A percentile compares a stretch with the other conserved stretches of the same genome.
phyloP scores from a whole-genome alignment of 2,329 filamentous ascomycete genomes.

The Pleurostoma richardsiae region DNA sequence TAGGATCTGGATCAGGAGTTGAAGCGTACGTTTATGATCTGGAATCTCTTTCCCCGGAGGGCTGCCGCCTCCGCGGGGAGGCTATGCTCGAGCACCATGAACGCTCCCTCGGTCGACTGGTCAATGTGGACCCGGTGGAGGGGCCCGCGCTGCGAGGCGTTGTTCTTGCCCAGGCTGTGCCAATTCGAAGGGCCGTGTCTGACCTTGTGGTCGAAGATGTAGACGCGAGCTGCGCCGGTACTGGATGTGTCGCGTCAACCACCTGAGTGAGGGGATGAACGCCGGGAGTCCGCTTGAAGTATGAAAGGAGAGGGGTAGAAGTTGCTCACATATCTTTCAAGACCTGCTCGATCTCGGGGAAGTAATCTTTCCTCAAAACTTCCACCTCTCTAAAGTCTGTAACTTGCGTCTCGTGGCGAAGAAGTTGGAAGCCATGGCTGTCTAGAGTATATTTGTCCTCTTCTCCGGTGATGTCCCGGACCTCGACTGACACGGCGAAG shows the following conservation, averaged over 20 bases:
- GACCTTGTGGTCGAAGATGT: conserved; percentile 34
- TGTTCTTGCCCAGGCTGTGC: conserved; percentile 63
- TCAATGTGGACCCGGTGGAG: conserved; percentile 44
- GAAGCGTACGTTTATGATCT: conserved; percentile 30
- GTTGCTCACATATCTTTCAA: conserved; percentile 14
- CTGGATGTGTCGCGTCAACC: conserved; percentile 27
- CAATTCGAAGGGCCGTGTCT: conserved; percentile 48
- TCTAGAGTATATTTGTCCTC: conserved; percentile 59
- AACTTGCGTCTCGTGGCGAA: conserved; percentile 47
- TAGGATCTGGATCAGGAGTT: too few relatives aligned
- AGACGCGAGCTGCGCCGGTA: conserved; percentile 3
- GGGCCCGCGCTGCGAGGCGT: conserved; percentile 49
- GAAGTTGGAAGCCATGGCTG: conserved; percentile 49
- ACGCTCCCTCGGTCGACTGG: conserved; percentile 22
- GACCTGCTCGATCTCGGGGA: conserved; percentile 60
- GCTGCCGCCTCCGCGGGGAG: conserved; percentile 14
- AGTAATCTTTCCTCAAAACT: conserved; percentile 44
- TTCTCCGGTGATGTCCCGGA: conserved; percentile 54
- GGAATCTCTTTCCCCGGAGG: conserved; percentile 24
- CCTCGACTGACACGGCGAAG: conserved; percentile 45
- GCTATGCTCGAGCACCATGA: conserved; percentile 11
- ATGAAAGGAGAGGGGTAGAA: background rate
- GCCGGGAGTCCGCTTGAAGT: conserved; percentile 31
- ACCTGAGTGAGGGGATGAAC: too few relatives aligned
- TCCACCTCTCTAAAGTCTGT: conserved; percentile 49